Evolutionary conservation across 257 asterid species (phyloP).

Genomic region (Cinchona pubescens): DNA sequence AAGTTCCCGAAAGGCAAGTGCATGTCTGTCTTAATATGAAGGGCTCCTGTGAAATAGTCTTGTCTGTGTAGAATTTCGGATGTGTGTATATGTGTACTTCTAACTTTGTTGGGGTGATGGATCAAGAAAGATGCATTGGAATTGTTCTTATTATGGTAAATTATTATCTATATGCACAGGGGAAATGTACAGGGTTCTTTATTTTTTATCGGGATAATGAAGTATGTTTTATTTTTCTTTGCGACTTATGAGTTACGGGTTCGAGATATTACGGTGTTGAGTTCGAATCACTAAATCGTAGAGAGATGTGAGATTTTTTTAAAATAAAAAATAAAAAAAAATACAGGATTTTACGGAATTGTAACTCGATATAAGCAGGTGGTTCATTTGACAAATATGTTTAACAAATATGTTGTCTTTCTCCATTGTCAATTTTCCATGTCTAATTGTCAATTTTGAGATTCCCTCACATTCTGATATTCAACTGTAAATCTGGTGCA

Average conservation of each 20-base stretch:
- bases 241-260: no score
- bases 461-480: neutral
- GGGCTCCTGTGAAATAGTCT: neutral
- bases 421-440: neutral
- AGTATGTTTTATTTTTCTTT: no score
- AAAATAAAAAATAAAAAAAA: no score
- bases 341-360: neutral
- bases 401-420: neutral
- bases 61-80: neutral
- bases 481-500: neutral
- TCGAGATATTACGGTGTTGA: no score
- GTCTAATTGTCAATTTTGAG: neutral
- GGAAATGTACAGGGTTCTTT: neutral
- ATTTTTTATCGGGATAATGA: no score
- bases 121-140: neutral
- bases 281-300: no score
- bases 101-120: neutral
- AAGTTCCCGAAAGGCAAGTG: neutral
- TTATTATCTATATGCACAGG: neutral
- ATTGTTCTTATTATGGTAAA: neutral
- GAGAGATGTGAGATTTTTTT: no score
- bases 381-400: neutral
- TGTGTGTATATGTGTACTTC: neutral
- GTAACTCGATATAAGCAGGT: neutral
- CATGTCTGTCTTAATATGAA: neutral